Percentiles rank a stretch among this genome's conserved stretches.
Evolutionary conservation across 176 grass and related monocot species (phyloP).

Genomic region (Hyparrhenia diplandra): DNA sequence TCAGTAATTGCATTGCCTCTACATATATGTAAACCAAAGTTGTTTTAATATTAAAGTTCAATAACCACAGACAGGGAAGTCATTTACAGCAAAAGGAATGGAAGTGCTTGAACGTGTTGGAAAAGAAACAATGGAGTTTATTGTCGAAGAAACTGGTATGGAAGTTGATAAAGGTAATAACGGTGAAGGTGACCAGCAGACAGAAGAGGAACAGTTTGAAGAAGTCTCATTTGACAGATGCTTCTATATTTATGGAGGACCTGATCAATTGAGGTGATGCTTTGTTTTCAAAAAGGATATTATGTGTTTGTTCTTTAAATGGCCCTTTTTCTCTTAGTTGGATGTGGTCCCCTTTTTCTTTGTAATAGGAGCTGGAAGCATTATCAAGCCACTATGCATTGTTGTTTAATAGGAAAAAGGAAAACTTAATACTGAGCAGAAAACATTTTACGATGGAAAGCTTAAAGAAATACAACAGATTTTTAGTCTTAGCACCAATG

Average conservation of each 20-base stretch:
- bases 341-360: neutral
- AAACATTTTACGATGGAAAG: conserved; percentile 74
- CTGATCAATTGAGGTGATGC: conserved; percentile 87
- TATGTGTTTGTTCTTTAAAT: neutral
- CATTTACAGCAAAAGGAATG: conserved; percentile 83
- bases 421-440: conserved; percentile 78
- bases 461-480: conserved; percentile 78
- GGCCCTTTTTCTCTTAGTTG: conserved; percentile 13
- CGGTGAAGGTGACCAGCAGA: conserved; percentile 47
- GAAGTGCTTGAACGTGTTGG: conserved; percentile 94
- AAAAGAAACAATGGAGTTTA: conserved; percentile 93
- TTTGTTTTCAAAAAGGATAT: conserved; percentile 40
- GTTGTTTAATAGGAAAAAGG: conserved; percentile 84
- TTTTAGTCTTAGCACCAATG: conserved; percentile 62
- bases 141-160: conserved; percentile 93
- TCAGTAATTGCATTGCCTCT: conserved; percentile 13
- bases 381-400: conserved; percentile 90
- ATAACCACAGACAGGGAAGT: conserved; percentile 72
- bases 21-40: neutral
- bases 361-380: conserved; percentile 81
- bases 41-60: conserved; percentile 34
- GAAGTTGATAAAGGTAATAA: conserved; percentile 65
- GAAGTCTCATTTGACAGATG: conserved; percentile 94
- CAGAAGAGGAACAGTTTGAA: conserved; percentile 86
- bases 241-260: conserved; percentile 99